Evolutionary conservation across 2,329 filamentous ascomycete species (phyloP).

Genomic region (Eutypa lata): DNA sequence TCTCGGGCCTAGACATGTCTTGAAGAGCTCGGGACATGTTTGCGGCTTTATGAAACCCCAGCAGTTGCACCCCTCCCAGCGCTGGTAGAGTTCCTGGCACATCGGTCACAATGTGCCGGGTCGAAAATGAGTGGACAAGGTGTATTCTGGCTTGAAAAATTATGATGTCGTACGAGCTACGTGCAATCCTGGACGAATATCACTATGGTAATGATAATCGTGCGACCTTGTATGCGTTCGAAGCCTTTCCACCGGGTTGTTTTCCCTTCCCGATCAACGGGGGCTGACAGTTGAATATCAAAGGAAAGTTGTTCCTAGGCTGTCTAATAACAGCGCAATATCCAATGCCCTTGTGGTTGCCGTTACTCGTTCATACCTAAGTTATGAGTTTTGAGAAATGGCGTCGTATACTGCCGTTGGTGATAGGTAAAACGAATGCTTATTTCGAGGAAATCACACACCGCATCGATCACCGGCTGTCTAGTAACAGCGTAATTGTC

Average conservation of each 20-base stretch:
- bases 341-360: conserved; percentile 2
- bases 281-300: background rate
- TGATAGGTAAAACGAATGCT: background rate
- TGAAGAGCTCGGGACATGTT: conserved; percentile 28
- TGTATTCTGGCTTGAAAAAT: background rate
- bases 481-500: conserved; percentile 25
- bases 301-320: conserved; percentile 11
- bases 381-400: conserved; percentile 11
- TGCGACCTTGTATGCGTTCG: conserved; percentile 1
- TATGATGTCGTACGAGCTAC: background rate
- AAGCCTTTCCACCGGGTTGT: background rate
- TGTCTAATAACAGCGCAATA: conserved; percentile 33
- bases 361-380: conserved; percentile 7
- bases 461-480: conserved; percentile 16
- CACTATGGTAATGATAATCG: conserved; percentile 2
- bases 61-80: conserved; percentile 28
- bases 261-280: background rate
- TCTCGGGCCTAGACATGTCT: conserved; percentile 28
- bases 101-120: conserved; percentile 12
- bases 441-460: conserved; percentile 1
- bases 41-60: conserved; percentile 30
- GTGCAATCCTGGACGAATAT: background rate
- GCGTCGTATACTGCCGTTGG: conserved; percentile 9
- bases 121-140: conserved; percentile 1
- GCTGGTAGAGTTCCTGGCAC: conserved; percentile 32